Evolutionary conservation across 169 alveolate genomes (phyloP).

Genomic region (Plasmodium blacklocki): DNA sequence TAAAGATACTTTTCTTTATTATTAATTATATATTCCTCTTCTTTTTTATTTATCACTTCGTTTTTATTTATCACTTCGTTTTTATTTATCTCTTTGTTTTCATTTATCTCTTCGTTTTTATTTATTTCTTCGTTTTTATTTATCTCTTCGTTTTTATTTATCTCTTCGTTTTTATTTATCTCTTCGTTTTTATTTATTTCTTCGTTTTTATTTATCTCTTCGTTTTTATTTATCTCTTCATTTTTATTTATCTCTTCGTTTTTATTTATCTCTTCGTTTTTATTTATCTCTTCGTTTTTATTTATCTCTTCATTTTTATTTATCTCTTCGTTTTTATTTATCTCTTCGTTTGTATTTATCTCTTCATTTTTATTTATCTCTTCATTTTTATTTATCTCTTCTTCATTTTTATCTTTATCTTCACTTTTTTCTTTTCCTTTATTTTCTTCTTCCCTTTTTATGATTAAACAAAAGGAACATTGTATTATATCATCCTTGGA

Average conservation of each 20-base stretch:
- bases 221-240: no score
- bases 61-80: neutral
- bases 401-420: neutral
- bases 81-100: neutral
- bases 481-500: constrained; percentile 29
- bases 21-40: neutral
- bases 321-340: no score
- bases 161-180: neutral
- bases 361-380: neutral
- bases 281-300: no score
- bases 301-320: no score
- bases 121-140: neutral
- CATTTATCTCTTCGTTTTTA: neutral
- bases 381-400: neutral
- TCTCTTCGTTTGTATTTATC: no score
- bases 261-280: no score
- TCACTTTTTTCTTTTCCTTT: neutral
- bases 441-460: constrained; percentile 4
- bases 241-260: no score
- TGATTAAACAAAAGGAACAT: constrained; percentile 33
- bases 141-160: neutral
- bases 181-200: neutral
- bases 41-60: neutral
- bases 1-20: constrained; percentile 7
- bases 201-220: no score